These are phyloP conservation scores for Capronia americana DNA, from an alignment of 2,329 filamentous ascomycete genomes.

Conservation along the genomic window DNA sequence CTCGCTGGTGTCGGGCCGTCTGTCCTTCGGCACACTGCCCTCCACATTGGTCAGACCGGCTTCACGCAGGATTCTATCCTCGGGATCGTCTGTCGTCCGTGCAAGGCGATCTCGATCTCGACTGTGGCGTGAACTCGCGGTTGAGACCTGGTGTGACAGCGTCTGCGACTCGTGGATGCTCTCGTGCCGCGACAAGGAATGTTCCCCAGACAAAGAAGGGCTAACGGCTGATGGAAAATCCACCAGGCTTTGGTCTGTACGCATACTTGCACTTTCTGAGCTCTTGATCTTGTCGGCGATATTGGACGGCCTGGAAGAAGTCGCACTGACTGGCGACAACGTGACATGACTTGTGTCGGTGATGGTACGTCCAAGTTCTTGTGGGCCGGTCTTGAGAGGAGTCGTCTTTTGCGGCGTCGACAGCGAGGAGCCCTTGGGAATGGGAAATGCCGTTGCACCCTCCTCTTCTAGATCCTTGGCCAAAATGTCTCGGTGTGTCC, in stretches of 20 bases:
- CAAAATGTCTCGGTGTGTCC: slow-evolving; percentile 88
- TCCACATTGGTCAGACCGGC: slow-evolving; percentile 66
- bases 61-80: slow-evolving; percentile 71
- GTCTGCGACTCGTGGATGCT: slow-evolving; percentile 39
- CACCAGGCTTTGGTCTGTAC: slow-evolving; percentile 14
- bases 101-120: slow-evolving; percentile 44
- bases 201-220: slow-evolving; percentile 28
- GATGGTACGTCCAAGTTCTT: slow-evolving; percentile 28
- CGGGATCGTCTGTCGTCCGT: slow-evolving; percentile 55
- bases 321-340: slow-evolving; percentile 35
- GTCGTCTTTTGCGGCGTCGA: slow-evolving; percentile 37
- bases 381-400: slow-evolving; percentile 31
- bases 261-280: slow-evolving; percentile 25
- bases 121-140: slow-evolving; percentile 47
- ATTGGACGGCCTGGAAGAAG: slow-evolving; percentile 31
- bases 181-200: slow-evolving; percentile 27
- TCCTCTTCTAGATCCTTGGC: slow-evolving; percentile 86
- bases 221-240: slow-evolving; percentile 22
- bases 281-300: slow-evolving; percentile 26
- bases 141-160: slow-evolving; percentile 48
- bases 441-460: slow-evolving; percentile 41
- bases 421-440: slow-evolving; percentile 29
- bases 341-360: slow-evolving; percentile 34
- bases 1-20: slow-evolving; percentile 51
- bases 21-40: slow-evolving; percentile 45